A percentile compares a stretch with the other conserved stretches of the same genome.
Conservation (phyloP, 345 rosid genomes). For the Conringia planisiliqua region DNA sequence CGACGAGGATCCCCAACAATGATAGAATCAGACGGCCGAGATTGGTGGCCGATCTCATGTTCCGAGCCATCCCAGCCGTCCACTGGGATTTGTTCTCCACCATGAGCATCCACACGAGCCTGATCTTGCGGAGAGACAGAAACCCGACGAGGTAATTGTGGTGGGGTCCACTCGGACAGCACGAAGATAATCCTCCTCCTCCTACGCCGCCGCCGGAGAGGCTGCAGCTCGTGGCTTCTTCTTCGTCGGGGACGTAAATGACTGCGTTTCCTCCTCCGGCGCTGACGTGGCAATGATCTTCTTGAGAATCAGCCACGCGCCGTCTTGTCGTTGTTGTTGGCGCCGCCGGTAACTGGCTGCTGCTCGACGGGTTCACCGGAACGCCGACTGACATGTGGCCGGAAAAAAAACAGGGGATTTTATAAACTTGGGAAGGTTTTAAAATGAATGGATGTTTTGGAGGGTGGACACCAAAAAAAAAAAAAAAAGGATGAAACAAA, state of each 20-base stretch:
- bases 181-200: background rate
- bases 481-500: no score
- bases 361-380: conserved; percentile 43
- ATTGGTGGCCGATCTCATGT: conserved; percentile 50
- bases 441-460: background rate
- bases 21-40: conserved; percentile 44
- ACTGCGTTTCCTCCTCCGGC: conserved; percentile 24
- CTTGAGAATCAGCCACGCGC: conserved; percentile 50
- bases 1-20: conserved; percentile 41
- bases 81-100: conserved; percentile 43
- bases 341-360: conserved; percentile 44
- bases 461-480: no score
- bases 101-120: conserved; percentile 40
- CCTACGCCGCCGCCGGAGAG: background rate
- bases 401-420: background rate
- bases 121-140: conserved; percentile 17
- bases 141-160: conserved; percentile 6
- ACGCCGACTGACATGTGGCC: conserved; percentile 57
- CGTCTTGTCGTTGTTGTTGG: conserved; percentile 66
- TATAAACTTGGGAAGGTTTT: background rate
- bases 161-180: conserved; percentile 29
- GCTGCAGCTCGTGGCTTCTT: conserved; percentile 35
- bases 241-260: conserved; percentile 33
- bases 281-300: conserved; percentile 33
- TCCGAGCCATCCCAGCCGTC: conserved; percentile 40